Evolutionary conservation across 495 filamentous ascomycete species (phyloP).

Genomic region (Pyrenopolyporus hunteri): DNA sequence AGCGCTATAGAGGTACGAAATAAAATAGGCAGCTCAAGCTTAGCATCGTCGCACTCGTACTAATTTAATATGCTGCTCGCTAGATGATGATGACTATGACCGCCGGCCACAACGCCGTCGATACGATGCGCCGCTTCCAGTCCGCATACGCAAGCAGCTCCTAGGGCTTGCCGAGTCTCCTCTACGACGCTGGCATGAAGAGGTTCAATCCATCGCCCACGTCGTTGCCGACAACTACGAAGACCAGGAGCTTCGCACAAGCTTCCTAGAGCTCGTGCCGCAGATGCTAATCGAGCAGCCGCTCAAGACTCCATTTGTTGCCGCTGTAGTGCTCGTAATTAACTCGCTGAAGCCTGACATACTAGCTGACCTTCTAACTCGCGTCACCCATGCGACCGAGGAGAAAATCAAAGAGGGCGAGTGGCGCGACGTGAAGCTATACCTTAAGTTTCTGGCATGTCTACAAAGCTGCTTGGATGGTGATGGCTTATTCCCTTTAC

Average conservation of each 20-base stretch:
- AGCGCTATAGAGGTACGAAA: conserved; percentile 59
- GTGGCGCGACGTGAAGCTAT: conserved; percentile 90
- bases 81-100: conserved; percentile 73
- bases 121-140: conserved; percentile 77
- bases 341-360: conserved; percentile 78
- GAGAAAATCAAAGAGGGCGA: conserved; percentile 68
- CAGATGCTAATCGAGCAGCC: conserved; percentile 89
- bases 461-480: conserved; percentile 79
- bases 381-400: conserved; percentile 63
- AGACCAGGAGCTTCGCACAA: conserved; percentile 68
- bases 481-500: conserved; percentile 81
- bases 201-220: conserved; percentile 75
- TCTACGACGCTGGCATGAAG: conserved; percentile 79
- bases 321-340: conserved; percentile 74
- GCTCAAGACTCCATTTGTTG: conserved; percentile 93
- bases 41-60: conserved; percentile 4
- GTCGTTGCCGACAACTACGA: conserved; percentile 79
- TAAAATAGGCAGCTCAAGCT: conserved; percentile 10
- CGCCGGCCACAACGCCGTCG: conserved; percentile 75
- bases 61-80: conserved; percentile 46
- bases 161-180: conserved; percentile 86
- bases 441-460: conserved; percentile 84
- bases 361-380: conserved; percentile 67
- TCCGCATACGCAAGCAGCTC: conserved; percentile 79
- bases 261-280: conserved; percentile 72